Conservation (phyloP, 192 early-diverging fungal species). For the Coemansia sp. region DNA sequence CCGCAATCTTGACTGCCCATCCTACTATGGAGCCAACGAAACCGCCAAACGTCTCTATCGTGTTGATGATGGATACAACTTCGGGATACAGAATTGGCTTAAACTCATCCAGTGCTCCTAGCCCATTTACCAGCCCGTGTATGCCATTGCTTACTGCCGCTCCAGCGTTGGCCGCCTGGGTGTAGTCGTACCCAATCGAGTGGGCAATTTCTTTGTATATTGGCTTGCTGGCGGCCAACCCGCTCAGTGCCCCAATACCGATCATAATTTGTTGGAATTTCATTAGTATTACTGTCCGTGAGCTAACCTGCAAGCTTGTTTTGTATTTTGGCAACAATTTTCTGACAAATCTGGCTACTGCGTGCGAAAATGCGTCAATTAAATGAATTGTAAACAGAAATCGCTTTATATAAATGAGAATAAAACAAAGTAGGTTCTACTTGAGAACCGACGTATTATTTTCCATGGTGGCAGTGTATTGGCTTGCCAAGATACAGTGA, state of each 20-base stretch:
- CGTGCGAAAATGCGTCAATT: constrained; percentile 5
- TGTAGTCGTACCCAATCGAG: constrained; percentile 29
- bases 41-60: constrained; percentile 26
- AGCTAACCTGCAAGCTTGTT: neutral
- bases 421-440: too few species aligned
- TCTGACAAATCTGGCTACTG: constrained; percentile 1
- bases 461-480: neutral
- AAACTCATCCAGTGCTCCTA: constrained; percentile 26
- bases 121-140: constrained; percentile 11
- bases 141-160: constrained; percentile 24
- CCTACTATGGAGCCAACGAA: constrained; percentile 28
- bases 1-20: constrained; percentile 19
- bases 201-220: constrained; percentile 44
- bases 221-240: constrained; percentile 6
- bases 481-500: neutral
- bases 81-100: constrained; percentile 40
- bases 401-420: neutral
- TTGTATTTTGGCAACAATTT: constrained; percentile 2
- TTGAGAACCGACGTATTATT: neutral
- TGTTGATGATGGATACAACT: constrained; percentile 19
- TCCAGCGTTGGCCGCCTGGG: constrained; percentile 23
- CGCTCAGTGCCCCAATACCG: neutral
- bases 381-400: constrained; percentile 1
- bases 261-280: constrained; percentile 5
- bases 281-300: constrained; percentile 9